A percentile compares a stretch with the other conserved stretches of the same genome.
phyloP scores from a whole-genome alignment of 2,329 filamentous ascomycete species.

The Fusarium sarcochroum region DNA sequence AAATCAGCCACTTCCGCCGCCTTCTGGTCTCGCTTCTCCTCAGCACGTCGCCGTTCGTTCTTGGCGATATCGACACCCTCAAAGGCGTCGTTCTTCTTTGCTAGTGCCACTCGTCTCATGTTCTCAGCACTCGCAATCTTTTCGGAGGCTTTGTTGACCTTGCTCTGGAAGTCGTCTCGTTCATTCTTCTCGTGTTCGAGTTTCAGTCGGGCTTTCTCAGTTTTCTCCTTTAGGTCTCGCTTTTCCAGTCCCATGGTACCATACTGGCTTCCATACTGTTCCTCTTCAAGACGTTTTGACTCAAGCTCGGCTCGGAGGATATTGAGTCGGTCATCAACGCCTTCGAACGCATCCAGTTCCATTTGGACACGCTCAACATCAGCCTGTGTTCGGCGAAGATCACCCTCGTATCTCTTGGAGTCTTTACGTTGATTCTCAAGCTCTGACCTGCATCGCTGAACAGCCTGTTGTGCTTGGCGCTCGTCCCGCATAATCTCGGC shows the following conservation, averaged over 20 bases:
- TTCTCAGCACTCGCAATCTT: conserved; percentile 65
- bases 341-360: conserved; percentile 76
- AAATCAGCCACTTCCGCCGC: conserved; percentile 66
- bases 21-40: conserved; percentile 64
- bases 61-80: conserved; percentile 65
- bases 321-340: conserved; percentile 76
- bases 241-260: conserved; percentile 66
- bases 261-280: conserved; percentile 68
- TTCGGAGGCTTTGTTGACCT: conserved; percentile 68
- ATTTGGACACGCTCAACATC: conserved; percentile 65
- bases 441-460: conserved; percentile 63
- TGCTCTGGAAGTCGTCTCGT: conserved; percentile 59
- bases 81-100: conserved; percentile 73
- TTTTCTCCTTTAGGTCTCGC: conserved; percentile 60
- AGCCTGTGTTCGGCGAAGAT: conserved; percentile 72
- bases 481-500: conserved; percentile 65
- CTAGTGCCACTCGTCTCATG: conserved; percentile 67
- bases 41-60: conserved; percentile 60
- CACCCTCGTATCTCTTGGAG: conserved; percentile 62
- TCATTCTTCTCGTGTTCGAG: conserved; percentile 54
- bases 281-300: conserved; percentile 64
- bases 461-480: conserved; percentile 61
- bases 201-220: conserved; percentile 57
- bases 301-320: conserved; percentile 70
- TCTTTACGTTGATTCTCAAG: conserved; percentile 59